These are phyloP conservation scores for Ceratocystis huliohia DNA, from an alignment of 2,329 filamentous ascomycete genomes.

Conservation along the genomic window DNA sequence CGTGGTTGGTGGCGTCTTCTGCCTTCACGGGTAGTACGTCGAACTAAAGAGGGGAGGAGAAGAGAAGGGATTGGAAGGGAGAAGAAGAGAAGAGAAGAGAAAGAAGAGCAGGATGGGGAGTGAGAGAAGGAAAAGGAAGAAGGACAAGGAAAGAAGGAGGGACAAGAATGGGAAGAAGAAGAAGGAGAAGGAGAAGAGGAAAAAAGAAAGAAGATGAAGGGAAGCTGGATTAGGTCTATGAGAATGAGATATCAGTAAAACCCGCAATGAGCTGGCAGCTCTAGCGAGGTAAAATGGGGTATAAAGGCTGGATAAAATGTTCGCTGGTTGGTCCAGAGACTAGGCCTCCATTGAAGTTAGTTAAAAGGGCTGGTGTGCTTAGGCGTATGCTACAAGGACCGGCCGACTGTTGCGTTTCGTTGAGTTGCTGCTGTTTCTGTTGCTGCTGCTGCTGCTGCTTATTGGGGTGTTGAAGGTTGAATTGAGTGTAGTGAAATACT, in stretches of 20 bases:
- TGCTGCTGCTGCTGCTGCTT: not conserved
- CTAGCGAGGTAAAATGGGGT: constrained; percentile 4
- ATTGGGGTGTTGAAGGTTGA: not conserved
- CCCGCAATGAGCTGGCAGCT: constrained; percentile 6
- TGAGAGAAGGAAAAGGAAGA: too few species aligned
- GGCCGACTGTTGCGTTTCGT: not conserved
- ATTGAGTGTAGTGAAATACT: not conserved
- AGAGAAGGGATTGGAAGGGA: not conserved
- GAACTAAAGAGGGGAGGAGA: not conserved
- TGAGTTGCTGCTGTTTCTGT: not conserved
- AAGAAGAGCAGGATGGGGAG: too few species aligned
- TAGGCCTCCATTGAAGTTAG: not conserved
- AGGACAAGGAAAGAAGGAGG: too few species aligned
- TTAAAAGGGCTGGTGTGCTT: not conserved
- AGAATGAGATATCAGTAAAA: constrained; percentile 4
- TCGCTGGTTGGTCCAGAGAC: not conserved
- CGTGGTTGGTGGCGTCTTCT: not conserved
- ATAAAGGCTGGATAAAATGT: not conserved
- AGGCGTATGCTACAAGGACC: not conserved
- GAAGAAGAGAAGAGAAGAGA: not conserved
- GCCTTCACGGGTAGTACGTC: not conserved
- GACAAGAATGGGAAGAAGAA: too few species aligned
- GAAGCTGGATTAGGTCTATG: not conserved
- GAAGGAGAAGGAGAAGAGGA: not conserved
- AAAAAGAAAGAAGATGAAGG: not conserved